phyloP scores from a whole-genome alignment of 1,139 yeast genomes.

The Suhomyces chickasaworum region DNA sequence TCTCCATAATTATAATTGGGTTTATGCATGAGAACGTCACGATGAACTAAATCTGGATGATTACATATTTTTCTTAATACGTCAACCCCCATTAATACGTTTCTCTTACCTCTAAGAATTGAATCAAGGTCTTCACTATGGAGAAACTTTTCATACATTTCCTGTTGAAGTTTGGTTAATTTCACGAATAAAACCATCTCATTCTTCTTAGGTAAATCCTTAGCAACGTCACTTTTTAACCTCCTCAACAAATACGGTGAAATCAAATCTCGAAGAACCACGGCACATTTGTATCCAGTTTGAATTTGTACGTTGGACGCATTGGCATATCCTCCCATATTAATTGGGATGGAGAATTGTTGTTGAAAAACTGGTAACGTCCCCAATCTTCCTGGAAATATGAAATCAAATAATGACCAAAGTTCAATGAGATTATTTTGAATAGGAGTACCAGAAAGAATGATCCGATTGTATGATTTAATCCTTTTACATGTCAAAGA shows the following conservation, averaged over 20 bases:
- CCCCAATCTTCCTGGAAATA: constrained; percentile 91
- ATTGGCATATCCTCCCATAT: constrained; percentile 97
- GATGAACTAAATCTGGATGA: constrained; percentile 85
- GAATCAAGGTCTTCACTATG: constrained; percentile 74
- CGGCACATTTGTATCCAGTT: constrained; percentile 95
- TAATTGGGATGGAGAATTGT: constrained; percentile 90
- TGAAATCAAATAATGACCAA: constrained; percentile 94
- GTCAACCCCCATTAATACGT: constrained; percentile 88
- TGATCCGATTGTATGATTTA: constrained; percentile 78
- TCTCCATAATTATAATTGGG: constrained; percentile 60
- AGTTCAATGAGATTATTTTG: constrained; percentile 89
- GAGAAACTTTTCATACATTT: constrained; percentile 70
- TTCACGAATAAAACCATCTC: constrained; percentile 94
- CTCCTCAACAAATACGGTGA: constrained; percentile 87
- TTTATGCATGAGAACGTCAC: constrained; percentile 47
- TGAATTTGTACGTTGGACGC: constrained; percentile 96
- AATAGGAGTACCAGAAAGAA: constrained; percentile 93
- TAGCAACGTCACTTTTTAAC: constrained; percentile 93
- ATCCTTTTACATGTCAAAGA: constrained; percentile 83
- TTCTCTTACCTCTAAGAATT: constrained; percentile 74
- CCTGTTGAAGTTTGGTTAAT: constrained; percentile 73
- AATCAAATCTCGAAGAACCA: constrained; percentile 80
- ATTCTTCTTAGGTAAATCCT: constrained; percentile 88
- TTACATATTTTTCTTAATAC: constrained; percentile 88
- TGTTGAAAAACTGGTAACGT: constrained; percentile 92